Percentiles rank a stretch among this genome's conserved stretches.
phyloP scores from a whole-genome alignment of 306 rosid species.

The Cicer yamashitae region DNA sequence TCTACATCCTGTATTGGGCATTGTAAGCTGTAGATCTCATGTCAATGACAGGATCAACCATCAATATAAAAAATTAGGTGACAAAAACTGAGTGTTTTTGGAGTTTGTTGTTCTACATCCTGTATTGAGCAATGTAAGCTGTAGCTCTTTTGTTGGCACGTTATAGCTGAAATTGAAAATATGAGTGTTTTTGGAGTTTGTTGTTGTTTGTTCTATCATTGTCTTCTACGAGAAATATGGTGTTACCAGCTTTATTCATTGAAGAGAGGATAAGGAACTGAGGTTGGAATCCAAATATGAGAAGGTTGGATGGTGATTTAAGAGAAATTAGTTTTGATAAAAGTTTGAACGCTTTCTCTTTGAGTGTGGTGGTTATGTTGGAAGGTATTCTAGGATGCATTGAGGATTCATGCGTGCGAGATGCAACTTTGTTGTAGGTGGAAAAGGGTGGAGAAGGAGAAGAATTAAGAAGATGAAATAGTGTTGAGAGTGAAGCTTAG shows the following conservation, averaged over 20 bases:
- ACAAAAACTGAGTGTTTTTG: too few species aligned
- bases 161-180: constrained; percentile 62
- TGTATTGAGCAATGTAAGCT: too few species aligned
- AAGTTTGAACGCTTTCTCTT: constrained; percentile 70
- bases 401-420: constrained; percentile 37
- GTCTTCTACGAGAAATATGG: constrained; percentile 75
- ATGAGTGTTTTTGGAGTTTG: constrained; percentile 45
- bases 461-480: constrained; percentile 53
- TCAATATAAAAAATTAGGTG: too few species aligned
- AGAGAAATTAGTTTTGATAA: constrained; percentile 62
- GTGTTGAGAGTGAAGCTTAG: constrained; percentile 63
- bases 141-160: constrained; percentile 57
- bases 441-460: constrained; percentile 44
- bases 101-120: too few species aligned
- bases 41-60: too few species aligned
- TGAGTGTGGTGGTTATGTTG: constrained; percentile 43
- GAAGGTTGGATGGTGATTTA: constrained; percentile 85
- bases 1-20: too few species aligned
- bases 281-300: constrained; percentile 75
- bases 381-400: too few species aligned
- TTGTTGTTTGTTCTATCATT: constrained; percentile 45
- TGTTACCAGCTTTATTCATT: constrained; percentile 73
- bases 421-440: constrained; percentile 20
- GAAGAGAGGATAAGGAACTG: constrained; percentile 71
- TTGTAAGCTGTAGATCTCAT: too few species aligned